Percentiles rank a stretch among this genome's conserved stretches.
These are phyloP conservation scores for Balansia obtecta DNA, from an alignment of 2,329 filamentous ascomycete genomes.

Conservation along the genomic window DNA sequence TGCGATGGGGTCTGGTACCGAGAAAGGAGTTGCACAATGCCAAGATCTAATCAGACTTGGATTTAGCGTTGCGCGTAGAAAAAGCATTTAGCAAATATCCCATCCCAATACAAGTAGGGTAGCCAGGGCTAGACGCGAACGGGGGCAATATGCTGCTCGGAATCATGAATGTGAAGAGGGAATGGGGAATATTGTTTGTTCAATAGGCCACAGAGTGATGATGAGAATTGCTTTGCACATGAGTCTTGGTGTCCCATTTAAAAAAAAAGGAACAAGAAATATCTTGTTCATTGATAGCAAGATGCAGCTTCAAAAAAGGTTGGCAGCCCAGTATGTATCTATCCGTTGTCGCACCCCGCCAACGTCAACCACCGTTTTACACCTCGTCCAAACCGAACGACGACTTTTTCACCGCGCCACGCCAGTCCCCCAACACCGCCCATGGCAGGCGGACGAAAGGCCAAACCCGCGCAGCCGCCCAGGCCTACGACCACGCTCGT, in stretches of 20 bases:
- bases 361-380: neutral
- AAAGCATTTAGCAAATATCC: neutral
- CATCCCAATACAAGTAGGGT: too few species aligned
- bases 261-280: too few species aligned
- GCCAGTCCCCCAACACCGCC: neutral
- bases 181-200: too few species aligned
- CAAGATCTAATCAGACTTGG: conserved; percentile 14
- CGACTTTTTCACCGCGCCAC: neutral
- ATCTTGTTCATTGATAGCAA: too few species aligned
- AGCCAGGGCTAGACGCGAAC: neutral
- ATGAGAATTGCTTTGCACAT: too few species aligned
- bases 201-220: too few species aligned
- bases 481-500: conserved; percentile 61
- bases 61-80: neutral
- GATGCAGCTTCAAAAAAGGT: too few species aligned
- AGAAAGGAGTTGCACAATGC: conserved; percentile 12
- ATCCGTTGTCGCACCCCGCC: neutral
- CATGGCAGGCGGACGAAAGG: conserved; percentile 38
- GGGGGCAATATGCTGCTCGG: neutral
- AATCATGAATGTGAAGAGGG: neutral
- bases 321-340: neutral
- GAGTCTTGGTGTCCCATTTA: too few species aligned
- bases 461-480: conserved; percentile 36
- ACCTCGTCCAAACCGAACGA: neutral
- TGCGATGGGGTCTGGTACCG: conserved; percentile 16